A percentile compares a stretch with the other conserved stretches of the same genome.
Conservation (phyloP, 2,329 filamentous ascomycete species). For the Graphium sp. region DNA sequence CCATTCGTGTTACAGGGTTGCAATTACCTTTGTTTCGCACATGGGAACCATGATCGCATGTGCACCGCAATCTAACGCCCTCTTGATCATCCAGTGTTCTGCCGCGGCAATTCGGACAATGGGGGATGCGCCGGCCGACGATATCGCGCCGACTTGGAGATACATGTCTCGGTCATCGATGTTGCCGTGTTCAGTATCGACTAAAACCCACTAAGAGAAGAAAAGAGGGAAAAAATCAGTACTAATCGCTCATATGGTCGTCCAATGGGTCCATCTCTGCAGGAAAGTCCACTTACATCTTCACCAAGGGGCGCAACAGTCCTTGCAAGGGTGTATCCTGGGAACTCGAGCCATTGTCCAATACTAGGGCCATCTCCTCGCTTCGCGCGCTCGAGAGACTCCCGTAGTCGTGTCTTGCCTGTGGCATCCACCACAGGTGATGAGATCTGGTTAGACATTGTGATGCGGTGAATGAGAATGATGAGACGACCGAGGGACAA, state of each 20-base stretch:
- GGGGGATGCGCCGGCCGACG: slow-evolving; percentile 23
- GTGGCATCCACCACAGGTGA: too few species aligned
- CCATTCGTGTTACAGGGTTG: slow-evolving; percentile 40
- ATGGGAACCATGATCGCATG: slow-evolving; percentile 15
- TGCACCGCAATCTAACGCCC: slow-evolving; percentile 13
- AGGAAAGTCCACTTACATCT: slow-evolving; percentile 10
- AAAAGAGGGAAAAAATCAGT: too few species aligned
- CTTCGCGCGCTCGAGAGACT: slow-evolving; percentile 12
- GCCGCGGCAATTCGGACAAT: slow-evolving; percentile 34
- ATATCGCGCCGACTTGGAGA: slow-evolving; percentile 33
- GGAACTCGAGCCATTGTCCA: slow-evolving; percentile 15
- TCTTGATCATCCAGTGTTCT: slow-evolving; percentile 15
- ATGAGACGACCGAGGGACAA: too few species aligned
- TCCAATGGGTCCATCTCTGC: neutral
- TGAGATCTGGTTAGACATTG: too few species aligned
- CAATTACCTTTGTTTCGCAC: slow-evolving; percentile 9
- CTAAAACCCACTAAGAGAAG: slow-evolving; percentile 37
- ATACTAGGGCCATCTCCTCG: slow-evolving; percentile 11
- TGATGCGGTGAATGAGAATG: too few species aligned
- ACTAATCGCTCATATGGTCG: neutral
- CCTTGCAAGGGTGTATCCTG: slow-evolving; percentile 13
- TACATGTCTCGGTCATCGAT: slow-evolving; percentile 34
- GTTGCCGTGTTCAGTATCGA: slow-evolving; percentile 36
- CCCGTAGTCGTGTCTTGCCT: slow-evolving; percentile 13
- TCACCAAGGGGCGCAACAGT: slow-evolving; percentile 12